These are phyloP conservation scores for Dryadomyces sulphureus DNA, from an alignment of 2,329 filamentous ascomycete genomes.

Conservation along the genomic window DNA sequence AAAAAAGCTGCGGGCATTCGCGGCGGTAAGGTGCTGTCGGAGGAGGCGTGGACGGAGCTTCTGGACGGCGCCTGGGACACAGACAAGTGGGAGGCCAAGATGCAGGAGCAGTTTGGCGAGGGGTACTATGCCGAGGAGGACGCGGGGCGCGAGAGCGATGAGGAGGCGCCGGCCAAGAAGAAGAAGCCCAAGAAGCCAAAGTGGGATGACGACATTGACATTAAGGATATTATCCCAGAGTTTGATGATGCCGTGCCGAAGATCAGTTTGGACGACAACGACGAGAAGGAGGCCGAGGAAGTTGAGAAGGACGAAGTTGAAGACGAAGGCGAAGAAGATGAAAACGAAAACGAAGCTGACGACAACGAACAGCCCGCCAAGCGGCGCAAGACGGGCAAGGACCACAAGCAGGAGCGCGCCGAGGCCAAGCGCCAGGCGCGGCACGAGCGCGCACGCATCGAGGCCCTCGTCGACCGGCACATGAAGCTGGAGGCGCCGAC, in stretches of 20 bases:
- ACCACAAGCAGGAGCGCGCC: slow-evolving; percentile 42
- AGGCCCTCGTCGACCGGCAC: slow-evolving; percentile 70
- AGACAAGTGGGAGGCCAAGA: slow-evolving; percentile 78
- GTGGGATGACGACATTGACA: slow-evolving; percentile 97
- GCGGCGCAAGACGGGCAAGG: slow-evolving; percentile 45
- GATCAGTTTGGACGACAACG: slow-evolving; percentile 32
- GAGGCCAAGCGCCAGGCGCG: slow-evolving; percentile 57
- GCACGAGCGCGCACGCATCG: slow-evolving; percentile 68
- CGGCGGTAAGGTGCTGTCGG: slow-evolving; percentile 48
- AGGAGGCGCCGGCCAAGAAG: slow-evolving; percentile 35
- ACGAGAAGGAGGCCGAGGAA: slow-evolving; percentile 21
- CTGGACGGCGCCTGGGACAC: slow-evolving; percentile 83
- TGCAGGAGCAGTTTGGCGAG: slow-evolving; percentile 78
- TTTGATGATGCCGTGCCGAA: slow-evolving; percentile 53
- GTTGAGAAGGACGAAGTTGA: slow-evolving; percentile 17
- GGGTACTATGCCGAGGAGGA: slow-evolving; percentile 70
- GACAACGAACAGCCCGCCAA: slow-evolving; percentile 23
- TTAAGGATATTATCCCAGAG: slow-evolving; percentile 78
- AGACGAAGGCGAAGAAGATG: slow-evolving; percentile 19
- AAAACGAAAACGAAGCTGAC: slow-evolving; percentile 15
- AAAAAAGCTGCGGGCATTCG: slow-evolving; percentile 73
- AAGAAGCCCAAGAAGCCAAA: slow-evolving; percentile 64
- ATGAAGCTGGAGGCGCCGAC: slow-evolving; percentile 58
- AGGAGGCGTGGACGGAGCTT: slow-evolving; percentile 74
- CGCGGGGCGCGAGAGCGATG: slow-evolving; percentile 32